Evolutionary conservation across 176 grass and related monocot species (phyloP).

Genomic region (Urochloa ruziziensis): DNA sequence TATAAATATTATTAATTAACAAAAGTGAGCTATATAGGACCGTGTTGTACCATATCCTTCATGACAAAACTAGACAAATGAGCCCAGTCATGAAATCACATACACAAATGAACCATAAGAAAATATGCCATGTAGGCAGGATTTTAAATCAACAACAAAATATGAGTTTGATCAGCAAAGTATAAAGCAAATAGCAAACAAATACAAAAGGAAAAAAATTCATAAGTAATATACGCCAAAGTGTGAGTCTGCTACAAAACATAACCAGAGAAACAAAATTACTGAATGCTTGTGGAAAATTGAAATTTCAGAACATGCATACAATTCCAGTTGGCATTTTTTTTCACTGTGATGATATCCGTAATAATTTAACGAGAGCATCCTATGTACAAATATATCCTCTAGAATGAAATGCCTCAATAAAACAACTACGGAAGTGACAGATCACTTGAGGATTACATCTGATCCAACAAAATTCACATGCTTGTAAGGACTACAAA

Average conservation of each 20-base stretch:
- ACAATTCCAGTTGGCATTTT: background rate
- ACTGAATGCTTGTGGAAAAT: background rate
- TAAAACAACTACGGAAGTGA: background rate
- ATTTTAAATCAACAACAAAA: background rate
- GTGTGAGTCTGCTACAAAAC: background rate
- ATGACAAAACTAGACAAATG: background rate
- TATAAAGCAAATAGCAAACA: background rate
- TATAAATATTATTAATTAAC: background rate
- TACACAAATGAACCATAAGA: background rate
- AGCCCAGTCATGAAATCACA: background rate
- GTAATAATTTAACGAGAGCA: background rate
- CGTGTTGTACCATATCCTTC: background rate
- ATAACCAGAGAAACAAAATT: background rate
- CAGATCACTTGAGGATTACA: background rate
- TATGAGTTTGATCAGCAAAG: background rate
- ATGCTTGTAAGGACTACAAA: background rate
- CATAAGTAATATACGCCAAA: background rate
- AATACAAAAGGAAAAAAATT: background rate
- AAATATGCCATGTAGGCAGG: background rate
- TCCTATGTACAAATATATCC: background rate
- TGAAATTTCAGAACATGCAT: background rate
- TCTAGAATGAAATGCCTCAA: background rate
- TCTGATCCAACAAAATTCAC: background rate
- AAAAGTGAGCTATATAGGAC: background rate
- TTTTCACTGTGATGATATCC: background rate